phyloP scores from a whole-genome alignment of 2,329 filamentous ascomycete species.

The Fusarium sp. region DNA sequence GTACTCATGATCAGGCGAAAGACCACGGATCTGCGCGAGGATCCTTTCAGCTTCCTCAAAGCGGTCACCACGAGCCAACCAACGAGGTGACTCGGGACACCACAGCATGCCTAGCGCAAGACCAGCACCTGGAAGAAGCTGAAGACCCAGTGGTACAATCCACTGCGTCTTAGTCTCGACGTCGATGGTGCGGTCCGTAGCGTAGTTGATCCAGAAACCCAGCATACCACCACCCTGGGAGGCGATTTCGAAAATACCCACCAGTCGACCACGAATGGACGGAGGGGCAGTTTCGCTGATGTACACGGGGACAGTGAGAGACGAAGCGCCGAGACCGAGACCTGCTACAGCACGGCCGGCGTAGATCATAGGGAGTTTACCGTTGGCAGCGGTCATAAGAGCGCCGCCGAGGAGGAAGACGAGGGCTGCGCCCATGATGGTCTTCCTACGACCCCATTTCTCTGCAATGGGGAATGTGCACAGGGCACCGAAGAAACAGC shows the following conservation, averaged over 20 bases:
- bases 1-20: slow-evolving; percentile 54
- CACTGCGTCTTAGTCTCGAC: slow-evolving; percentile 55
- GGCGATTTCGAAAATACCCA: slow-evolving; percentile 63
- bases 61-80: slow-evolving; percentile 68
- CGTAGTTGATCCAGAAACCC: slow-evolving; percentile 57
- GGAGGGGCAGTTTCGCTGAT: slow-evolving; percentile 60
- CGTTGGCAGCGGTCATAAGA: slow-evolving; percentile 52
- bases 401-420: slow-evolving; percentile 57
- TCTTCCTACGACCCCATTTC: slow-evolving; percentile 59
- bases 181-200: slow-evolving; percentile 45
- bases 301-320: slow-evolving; percentile 61
- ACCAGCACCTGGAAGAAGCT: slow-evolving; percentile 66
- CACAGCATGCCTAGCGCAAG: slow-evolving; percentile 67
- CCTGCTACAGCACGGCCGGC: slow-evolving; percentile 64
- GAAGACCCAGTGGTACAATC: slow-evolving; percentile 69
- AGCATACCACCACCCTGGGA: slow-evolving; percentile 51
- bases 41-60: slow-evolving; percentile 61
- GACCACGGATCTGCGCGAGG: slow-evolving; percentile 52
- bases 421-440: slow-evolving; percentile 58
- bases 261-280: slow-evolving; percentile 63
- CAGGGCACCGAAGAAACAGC: slow-evolving; percentile 57
- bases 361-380: slow-evolving; percentile 56
- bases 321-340: slow-evolving; percentile 64
- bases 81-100: slow-evolving; percentile 71
- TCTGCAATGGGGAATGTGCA: slow-evolving; percentile 61